These are phyloP conservation scores for Rhodotorula sphaerocarpa DNA, from an alignment of 768 basidiomycete genomes.

Conservation along the genomic window DNA sequence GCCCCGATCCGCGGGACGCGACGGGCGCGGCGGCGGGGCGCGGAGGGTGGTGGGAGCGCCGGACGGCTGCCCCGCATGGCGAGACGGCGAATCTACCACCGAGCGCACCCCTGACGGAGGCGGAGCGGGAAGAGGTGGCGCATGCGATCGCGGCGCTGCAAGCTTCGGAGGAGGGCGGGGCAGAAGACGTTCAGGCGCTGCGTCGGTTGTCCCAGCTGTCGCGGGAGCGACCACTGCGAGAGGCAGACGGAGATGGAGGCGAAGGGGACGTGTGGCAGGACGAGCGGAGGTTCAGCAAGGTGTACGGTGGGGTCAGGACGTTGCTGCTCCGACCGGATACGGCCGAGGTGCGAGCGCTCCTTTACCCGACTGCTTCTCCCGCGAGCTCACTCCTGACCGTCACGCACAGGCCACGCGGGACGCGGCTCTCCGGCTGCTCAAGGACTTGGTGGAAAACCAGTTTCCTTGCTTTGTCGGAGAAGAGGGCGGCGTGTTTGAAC, in stretches of 20 bases:
- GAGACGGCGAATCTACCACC: too few species aligned
- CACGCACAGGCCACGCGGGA: constrained; percentile 5
- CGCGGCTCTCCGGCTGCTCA: constrained; percentile 29
- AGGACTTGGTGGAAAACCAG: constrained; percentile 36
- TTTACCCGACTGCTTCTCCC: too few species aligned
- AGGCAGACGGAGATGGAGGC: background rate
- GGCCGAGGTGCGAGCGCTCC: constrained; percentile 8
- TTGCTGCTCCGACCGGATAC: background rate
- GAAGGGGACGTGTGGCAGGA: constrained; percentile 1
- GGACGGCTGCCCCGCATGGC: background rate
- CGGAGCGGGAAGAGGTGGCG: too few species aligned
- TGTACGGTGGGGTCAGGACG: constrained; percentile 11
- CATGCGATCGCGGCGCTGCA: too few species aligned
- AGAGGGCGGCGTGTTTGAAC: constrained; percentile 29
- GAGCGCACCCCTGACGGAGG: too few species aligned
- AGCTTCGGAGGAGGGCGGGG: background rate
- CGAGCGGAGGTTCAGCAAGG: constrained; percentile 10
- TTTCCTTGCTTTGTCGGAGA: constrained; percentile 26
- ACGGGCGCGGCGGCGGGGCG: background rate
- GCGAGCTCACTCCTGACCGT: too few species aligned
- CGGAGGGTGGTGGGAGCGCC: constrained; percentile 23
- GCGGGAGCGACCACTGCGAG: constrained; percentile 32
- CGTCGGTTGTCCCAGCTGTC: constrained; percentile 13
- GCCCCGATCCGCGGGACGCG: constrained; percentile 22
- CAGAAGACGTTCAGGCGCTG: background rate